Evolutionary conservation across 1,284 basidiomycete species (phyloP), one percentile per base, ranked within the genome.

Genomic region (Ceratobasidium theobromae): DNA sequence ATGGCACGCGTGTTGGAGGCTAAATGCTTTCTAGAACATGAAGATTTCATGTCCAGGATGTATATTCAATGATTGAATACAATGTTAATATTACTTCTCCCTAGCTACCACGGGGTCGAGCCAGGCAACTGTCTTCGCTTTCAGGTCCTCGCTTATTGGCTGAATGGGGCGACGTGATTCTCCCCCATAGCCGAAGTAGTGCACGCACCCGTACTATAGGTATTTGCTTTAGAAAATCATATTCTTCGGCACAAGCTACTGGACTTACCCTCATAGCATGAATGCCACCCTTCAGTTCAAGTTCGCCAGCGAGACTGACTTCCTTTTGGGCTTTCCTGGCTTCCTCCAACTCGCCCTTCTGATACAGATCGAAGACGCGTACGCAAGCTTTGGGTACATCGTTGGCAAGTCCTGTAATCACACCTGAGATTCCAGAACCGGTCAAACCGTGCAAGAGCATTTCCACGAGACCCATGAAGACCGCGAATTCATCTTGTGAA

Each of bases 341-440:
- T 28, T 67, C 65, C 21, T 68, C 68, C 4, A 69, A 27, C 16
- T 65, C 51, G 27, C 62, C 62, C 38, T 65, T 53, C 25, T 54
- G 32, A 54, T 64, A 72, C 12, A 74, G 69, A 53, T 76, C 71
- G 66, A 68, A 75, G 8, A 71, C 70, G 46, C 71, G 71, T 25
- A 72, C 69, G 41, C 67, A 69, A 5, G 71, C 69, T 25, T 73
- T 68, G 27, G 76, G 76, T 18, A 73, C 69, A 18, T 74, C 66
- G 45, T 77, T 76, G 28, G 71, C 72, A 66, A 76, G 70, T 8
- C 75, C 76, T 4, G 76, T 76, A 65, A 77, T 77, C 30, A 73
- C 72, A 4, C 76, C 75, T 25, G 71, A 67, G 5, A 71, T 72
- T 1, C 62, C 62, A 28, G 51, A 65, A 2, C 58, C 58, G 25